Evolutionary conservation across 257 asterid species (phyloP), one percentile per base, ranked within the genome.

Genomic region (Gentiana dahurica): DNA sequence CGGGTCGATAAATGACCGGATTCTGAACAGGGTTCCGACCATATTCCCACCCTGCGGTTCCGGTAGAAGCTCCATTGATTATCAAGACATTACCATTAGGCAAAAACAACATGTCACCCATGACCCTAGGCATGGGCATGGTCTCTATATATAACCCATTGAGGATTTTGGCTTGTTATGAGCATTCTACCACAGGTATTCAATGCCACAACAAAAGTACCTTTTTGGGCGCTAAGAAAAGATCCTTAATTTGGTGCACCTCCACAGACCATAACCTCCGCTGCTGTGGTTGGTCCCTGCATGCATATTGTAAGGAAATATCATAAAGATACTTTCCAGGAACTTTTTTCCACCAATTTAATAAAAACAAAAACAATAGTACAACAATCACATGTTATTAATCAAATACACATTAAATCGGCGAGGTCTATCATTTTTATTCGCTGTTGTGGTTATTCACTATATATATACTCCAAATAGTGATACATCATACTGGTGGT

Each of bases 221-320:
- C 69, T 3, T 47, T 55, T 1, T 0, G 7, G 0, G 71, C 70
- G 0, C 48, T 59, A 0, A 7, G 4, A 51, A 32, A 75, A 1
- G 85, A 66, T 6, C 75, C 85, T 34, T 39, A 15, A 15, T 15
- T 73, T 4, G 73, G 70, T 11, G 84, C 71, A 24, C 84, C 84
- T 0, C 84, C 84, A 24, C 84, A 78, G 0, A 78, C 64, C 74
- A 78, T 58, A 35, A 75, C 71, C 47, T 78, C 81, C 4, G 63
- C 77, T 24, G 24, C 24, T 24, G 24, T 24, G 24, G 24, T 24
- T 24, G 24, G 24, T 3, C 57, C 65, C 4, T 34, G 36, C 24
- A 24, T 24, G 24, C 0, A 24, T 24, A 24, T 24, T 24, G 24
- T 24, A 24, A 24, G 24, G 24, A 24, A 24, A 24, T 24, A 24